These are phyloP conservation scores for Leccinum huronense DNA, from an alignment of 1,284 basidiomycete genomes.

Conservation along the genomic window DNA sequence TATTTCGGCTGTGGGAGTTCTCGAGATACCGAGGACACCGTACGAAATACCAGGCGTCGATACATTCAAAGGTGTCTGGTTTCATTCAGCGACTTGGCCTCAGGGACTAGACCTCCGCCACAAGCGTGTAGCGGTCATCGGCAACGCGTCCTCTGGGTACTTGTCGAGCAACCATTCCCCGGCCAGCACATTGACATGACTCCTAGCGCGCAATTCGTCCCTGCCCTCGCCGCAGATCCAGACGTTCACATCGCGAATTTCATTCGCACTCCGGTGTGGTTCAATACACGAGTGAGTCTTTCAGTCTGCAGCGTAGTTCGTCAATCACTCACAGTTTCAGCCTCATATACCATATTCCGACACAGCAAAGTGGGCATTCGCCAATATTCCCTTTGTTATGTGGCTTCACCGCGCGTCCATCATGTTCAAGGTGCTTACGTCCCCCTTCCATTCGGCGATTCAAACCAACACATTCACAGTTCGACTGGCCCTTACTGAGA, in stretches of 20 bases:
- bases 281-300: constrained; percentile 29
- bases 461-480: constrained; percentile 12
- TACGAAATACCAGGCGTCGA: constrained; percentile 42
- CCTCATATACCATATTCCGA: constrained; percentile 31
- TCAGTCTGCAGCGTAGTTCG: not conserved
- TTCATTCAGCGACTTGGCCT: constrained; percentile 51
- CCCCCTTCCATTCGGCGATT: not conserved
- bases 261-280: constrained; percentile 39
- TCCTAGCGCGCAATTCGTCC: constrained; percentile 37
- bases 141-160: constrained; percentile 49
- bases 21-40: constrained; percentile 24
- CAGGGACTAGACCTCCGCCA: constrained; percentile 39
- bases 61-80: constrained; percentile 41
- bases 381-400: constrained; percentile 37
- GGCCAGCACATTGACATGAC: constrained; percentile 10
- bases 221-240: constrained; percentile 35
- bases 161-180: not conserved
- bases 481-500: constrained; percentile 21
- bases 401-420: constrained; percentile 36
- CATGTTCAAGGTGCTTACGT: constrained; percentile 21
- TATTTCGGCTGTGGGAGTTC: constrained; percentile 22
- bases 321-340: constrained; percentile 11
- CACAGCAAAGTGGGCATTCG: constrained; percentile 36
- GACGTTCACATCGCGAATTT: constrained; percentile 36
- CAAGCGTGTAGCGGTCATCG: constrained; percentile 49